Evolutionary conservation across 208 protist genomes (phyloP).

Genomic region (Vickermania ingenoplastis): DNA sequence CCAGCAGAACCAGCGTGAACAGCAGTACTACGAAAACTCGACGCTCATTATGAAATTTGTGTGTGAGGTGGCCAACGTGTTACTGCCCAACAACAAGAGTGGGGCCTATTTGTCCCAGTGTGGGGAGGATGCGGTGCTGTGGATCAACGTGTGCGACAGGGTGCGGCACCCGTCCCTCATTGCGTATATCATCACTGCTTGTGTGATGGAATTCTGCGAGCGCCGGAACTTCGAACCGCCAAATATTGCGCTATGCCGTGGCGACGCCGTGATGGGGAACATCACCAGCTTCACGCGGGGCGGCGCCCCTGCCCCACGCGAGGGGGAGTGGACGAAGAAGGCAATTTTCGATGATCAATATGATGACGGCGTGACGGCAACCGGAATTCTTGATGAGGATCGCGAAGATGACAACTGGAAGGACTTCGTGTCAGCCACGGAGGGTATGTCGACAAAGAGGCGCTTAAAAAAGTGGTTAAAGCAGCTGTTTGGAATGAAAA

Average conservation of each 20-base stretch:
- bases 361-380: neutral
- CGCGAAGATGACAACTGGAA: neutral
- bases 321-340: neutral
- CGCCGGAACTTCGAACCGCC: neutral
- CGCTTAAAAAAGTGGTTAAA: neutral
- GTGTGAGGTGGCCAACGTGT: neutral
- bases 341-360: neutral
- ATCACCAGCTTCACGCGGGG: conserved; percentile 4
- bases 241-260: conserved; percentile 5
- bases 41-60: neutral
- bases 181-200: conserved; percentile 1
- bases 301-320: neutral
- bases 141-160: conserved; percentile 9
- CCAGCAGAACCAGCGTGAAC: neutral
- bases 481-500: neutral
- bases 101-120: conserved; percentile 1
- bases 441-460: neutral
- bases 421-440: conserved; percentile 2
- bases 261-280: conserved; percentile 5
- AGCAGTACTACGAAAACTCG: neutral
- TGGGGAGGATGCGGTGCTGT: conserved; percentile 7
- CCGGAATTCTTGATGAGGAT: neutral
- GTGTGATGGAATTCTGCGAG: conserved; percentile 3
- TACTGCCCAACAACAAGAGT: neutral
- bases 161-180: neutral